A percentile compares a stretch with the other conserved stretches of the same genome.
Conservation (phyloP, 495 filamentous ascomycete genomes). For the Neurospora sp. region DNA sequence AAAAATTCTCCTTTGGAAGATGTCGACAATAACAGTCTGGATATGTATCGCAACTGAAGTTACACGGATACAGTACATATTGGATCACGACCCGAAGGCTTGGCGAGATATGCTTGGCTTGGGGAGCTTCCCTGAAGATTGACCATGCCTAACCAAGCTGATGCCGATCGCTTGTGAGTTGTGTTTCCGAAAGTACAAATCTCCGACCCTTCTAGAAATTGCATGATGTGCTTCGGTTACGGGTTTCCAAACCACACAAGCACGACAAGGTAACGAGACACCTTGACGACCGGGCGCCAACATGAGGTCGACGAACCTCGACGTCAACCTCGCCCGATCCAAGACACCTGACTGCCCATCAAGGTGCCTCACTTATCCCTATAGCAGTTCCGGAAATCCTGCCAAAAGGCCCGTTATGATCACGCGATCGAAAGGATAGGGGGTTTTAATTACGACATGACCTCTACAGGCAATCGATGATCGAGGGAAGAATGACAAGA, state of each 20-base stretch:
- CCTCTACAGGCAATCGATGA: background rate
- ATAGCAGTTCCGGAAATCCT: background rate
- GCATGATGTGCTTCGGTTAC: background rate
- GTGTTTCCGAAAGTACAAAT: background rate
- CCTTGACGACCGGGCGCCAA: background rate
- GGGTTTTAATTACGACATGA: background rate
- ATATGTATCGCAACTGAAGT: background rate
- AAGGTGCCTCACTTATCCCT: background rate
- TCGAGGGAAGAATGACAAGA: background rate
- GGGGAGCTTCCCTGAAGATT: background rate
- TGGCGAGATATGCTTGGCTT: background rate
- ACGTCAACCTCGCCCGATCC: background rate
- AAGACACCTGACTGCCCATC: background rate
- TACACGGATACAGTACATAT: background rate
- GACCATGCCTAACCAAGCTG: background rate
- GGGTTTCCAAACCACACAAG: background rate
- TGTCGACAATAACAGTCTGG: background rate
- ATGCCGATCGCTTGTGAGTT: background rate
- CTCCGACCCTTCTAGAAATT: background rate
- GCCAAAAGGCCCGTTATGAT: background rate
- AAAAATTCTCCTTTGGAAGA: background rate
- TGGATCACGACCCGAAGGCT: background rate
- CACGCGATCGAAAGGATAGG: background rate
- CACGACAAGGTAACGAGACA: background rate
- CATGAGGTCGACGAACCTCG: background rate